Conservation (phyloP, 2,329 filamentous ascomycete species). For the Chlorencoelia australis region DNA sequence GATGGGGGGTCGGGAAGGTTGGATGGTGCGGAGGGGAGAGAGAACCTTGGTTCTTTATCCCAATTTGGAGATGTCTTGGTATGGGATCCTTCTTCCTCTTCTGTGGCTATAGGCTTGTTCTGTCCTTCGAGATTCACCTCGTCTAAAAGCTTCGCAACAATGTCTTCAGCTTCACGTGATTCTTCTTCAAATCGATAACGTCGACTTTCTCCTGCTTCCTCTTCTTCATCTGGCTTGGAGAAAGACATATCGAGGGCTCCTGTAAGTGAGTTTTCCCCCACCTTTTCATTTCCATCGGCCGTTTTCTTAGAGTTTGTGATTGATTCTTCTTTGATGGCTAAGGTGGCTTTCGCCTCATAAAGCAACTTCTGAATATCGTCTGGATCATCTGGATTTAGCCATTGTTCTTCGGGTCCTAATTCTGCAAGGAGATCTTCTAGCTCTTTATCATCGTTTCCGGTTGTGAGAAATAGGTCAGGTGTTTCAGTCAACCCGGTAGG, state of each 20-base stretch:
- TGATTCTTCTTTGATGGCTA: slow-evolving; percentile 4
- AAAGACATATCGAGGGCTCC: slow-evolving; percentile 24
- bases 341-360: slow-evolving; percentile 18
- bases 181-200: slow-evolving; percentile 27
- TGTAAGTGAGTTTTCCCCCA: slow-evolving; percentile 28
- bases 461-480: slow-evolving; percentile 12
- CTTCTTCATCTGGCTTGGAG: slow-evolving; percentile 32
- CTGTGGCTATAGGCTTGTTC: slow-evolving; percentile 4
- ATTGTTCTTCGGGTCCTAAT: slow-evolving; percentile 21
- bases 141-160: slow-evolving; percentile 23
- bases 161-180: slow-evolving; percentile 24
- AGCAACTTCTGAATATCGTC: slow-evolving; percentile 22
- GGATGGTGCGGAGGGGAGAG: slow-evolving; percentile 20
- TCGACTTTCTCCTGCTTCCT: slow-evolving; percentile 33
- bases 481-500: too few relatives aligned
- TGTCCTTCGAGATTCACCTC: slow-evolving; percentile 20
- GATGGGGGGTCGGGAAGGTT: slow-evolving; percentile 10
- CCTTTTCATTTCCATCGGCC: background rate
- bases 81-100: background rate
- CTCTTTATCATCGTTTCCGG: slow-evolving; percentile 18
- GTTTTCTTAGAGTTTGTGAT: background rate
- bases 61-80: background rate
- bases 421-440: slow-evolving; percentile 25
- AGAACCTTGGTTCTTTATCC: slow-evolving; percentile 6
- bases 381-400: slow-evolving; percentile 23